phyloP scores from a whole-genome alignment of 495 filamentous ascomycete species.

The Talaromyces stipitatus region DNA sequence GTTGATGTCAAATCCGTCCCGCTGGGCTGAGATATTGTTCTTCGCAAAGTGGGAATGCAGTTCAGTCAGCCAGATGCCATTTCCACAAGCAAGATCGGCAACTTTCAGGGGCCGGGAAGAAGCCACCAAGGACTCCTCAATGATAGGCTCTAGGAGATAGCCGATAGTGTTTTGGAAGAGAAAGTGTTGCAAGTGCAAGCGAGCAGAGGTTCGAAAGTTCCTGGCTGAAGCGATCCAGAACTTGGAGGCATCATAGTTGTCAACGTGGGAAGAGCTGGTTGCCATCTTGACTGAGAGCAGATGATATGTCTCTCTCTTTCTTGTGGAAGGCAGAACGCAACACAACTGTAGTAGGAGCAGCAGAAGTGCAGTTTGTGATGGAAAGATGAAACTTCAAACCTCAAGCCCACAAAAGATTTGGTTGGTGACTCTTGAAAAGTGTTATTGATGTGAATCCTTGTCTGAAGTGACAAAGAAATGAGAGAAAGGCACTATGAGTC shows the following conservation, averaged over 20 bases:
- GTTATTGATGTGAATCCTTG: too few species aligned
- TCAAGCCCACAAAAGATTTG: too few species aligned
- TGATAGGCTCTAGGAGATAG: background rate
- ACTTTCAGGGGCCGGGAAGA: background rate
- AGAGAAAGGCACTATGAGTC: too few species aligned
- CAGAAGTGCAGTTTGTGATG: too few species aligned
- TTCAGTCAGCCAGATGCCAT: background rate
- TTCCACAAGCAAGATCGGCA: background rate
- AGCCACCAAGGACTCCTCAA: background rate
- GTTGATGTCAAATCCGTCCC: conserved; percentile 1
- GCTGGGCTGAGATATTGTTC: background rate
- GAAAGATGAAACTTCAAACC: too few species aligned
- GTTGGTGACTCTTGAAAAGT: too few species aligned
- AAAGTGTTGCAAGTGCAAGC: conserved; percentile 1
- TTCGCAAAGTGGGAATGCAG: conserved; percentile 1
- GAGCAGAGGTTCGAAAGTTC: conserved; percentile 4
- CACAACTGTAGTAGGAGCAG: too few species aligned
- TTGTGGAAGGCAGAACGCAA: too few species aligned
- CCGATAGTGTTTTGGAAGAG: background rate
- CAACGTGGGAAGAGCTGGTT: too few species aligned
- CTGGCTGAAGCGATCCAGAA: background rate
- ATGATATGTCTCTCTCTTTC: too few species aligned
- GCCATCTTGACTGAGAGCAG: too few species aligned
- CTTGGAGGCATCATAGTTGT: background rate
- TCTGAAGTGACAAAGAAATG: too few species aligned